Percentiles rank a stretch among this genome's conserved stretches.
Evolutionary conservation across 2,329 filamentous ascomycete genomes (phyloP).

Genomic region (Cercospora sp.): DNA sequence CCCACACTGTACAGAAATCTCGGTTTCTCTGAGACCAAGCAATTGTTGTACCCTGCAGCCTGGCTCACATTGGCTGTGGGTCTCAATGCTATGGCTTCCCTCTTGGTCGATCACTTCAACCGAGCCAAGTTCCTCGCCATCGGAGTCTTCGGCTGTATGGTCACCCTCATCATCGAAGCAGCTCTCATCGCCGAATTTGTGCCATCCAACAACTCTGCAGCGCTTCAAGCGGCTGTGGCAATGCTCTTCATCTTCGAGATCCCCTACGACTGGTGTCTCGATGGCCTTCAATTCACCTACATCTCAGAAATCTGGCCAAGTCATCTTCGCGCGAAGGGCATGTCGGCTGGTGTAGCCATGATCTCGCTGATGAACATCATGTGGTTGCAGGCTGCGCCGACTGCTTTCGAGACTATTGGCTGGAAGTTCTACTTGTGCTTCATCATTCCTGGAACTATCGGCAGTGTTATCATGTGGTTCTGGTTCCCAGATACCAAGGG

Average conservation of each 20-base stretch:
- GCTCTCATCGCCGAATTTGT: conserved; percentile 23
- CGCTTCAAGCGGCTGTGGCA: conserved; percentile 22
- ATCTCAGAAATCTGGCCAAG: conserved; percentile 25
- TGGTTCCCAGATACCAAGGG: conserved; percentile 25
- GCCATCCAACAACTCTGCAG: conserved; percentile 19
- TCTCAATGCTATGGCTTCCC: conserved; percentile 31
- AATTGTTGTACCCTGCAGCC: conserved; percentile 35
- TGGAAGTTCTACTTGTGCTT: conserved; percentile 26
- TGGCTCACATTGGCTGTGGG: conserved; percentile 36
- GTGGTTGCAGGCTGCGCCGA: conserved; percentile 27
- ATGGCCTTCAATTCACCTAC: conserved; percentile 29
- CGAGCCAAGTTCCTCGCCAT: conserved; percentile 24
- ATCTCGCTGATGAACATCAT: conserved; percentile 32
- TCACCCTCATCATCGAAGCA: conserved; percentile 23
- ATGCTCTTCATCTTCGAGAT: conserved; percentile 26
- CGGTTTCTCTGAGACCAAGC: conserved; percentile 32
- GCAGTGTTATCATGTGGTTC: conserved; percentile 22
- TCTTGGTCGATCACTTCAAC: conserved; percentile 30
- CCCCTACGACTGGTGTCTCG: conserved; percentile 24
- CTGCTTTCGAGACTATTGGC: conserved; percentile 18
- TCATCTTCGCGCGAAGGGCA: conserved; percentile 30
- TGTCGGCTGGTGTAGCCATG: conserved; percentile 27
- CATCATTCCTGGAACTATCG: conserved; percentile 26
- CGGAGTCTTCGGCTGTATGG: conserved; percentile 28
- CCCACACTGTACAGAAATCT: conserved; percentile 36